These are phyloP conservation scores for Fagopyrum tataricum DNA, from an alignment of 148 eudicot genomes.

Conservation along the genomic window DNA sequence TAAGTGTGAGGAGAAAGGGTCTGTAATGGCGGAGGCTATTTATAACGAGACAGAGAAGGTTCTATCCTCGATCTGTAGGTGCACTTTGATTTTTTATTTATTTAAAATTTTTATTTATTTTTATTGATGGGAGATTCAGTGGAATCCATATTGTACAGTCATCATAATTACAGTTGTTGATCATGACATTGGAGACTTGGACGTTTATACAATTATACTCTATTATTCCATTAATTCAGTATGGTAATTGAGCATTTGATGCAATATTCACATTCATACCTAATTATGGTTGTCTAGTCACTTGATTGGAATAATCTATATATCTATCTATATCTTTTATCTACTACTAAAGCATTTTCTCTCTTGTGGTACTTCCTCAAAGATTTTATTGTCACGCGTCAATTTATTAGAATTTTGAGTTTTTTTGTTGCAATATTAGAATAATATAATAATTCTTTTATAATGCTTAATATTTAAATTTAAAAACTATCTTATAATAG, in stretches of 20 bases:
- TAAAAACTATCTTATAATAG: too few relatives aligned
- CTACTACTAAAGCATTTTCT: too few relatives aligned
- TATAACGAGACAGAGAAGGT: not conserved
- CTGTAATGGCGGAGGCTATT: constrained; percentile 5
- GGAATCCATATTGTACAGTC: constrained; percentile 9
- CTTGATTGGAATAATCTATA: not conserved
- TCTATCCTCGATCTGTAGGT: not conserved
- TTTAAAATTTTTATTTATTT: not conserved
- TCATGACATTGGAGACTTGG: constrained; percentile 2
- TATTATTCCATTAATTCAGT: too few relatives aligned
- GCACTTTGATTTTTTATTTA: not conserved
- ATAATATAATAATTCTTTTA: too few relatives aligned
- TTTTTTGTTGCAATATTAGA: too few relatives aligned
- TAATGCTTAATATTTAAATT: too few relatives aligned
- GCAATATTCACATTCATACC: not conserved
- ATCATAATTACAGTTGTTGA: constrained; percentile 2
- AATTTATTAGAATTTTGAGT: too few relatives aligned
- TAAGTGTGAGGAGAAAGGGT: not conserved
- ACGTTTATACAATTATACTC: not conserved
- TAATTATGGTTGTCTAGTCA: not conserved
- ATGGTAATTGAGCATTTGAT: not conserved
- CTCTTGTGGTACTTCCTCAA: too few relatives aligned
- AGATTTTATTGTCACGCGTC: too few relatives aligned
- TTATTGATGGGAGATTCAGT: constrained; percentile 4
- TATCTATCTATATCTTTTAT: too few relatives aligned